Evolutionary conservation across 805 yeast species (phyloP).

Genomic region (Saccharomycopsis sp.): DNA sequence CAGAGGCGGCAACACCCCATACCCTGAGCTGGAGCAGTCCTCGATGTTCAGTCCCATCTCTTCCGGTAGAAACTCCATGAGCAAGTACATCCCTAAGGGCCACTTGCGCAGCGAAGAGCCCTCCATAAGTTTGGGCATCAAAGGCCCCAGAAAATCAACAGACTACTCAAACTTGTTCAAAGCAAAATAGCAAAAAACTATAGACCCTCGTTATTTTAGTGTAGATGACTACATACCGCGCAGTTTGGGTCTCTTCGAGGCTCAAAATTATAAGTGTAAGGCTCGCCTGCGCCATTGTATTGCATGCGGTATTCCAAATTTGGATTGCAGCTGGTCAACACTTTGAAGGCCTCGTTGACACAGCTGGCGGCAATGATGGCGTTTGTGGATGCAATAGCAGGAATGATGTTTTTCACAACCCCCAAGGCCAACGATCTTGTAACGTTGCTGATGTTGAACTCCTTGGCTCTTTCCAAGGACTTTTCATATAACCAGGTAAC

Average conservation of each 20-base stretch:
- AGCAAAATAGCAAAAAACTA: neutral
- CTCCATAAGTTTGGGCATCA: too few relatives aligned
- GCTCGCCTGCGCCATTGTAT: slow-evolving; percentile 76
- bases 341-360: slow-evolving; percentile 76
- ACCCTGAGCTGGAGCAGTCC: too few relatives aligned
- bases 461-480: slow-evolving; percentile 50
- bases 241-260: slow-evolving; percentile 56
- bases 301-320: slow-evolving; percentile 69
- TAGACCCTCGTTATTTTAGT: neutral
- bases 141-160: too few relatives aligned
- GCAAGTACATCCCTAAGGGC: too few relatives aligned
- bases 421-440: slow-evolving; percentile 69
- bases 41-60: too few relatives aligned
- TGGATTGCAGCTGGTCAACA: slow-evolving; percentile 63
- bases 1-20: too few relatives aligned
- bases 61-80: too few relatives aligned
- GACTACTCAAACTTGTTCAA: too few relatives aligned
- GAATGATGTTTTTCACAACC: slow-evolving; percentile 84
- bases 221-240: slow-evolving; percentile 67
- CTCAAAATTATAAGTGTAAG: slow-evolving; percentile 63
- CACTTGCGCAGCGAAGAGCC: too few relatives aligned
- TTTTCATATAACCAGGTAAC: slow-evolving; percentile 51
- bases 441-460: slow-evolving; percentile 67
- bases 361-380: slow-evolving; percentile 87
- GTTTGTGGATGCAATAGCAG: slow-evolving; percentile 90